Base-by-base conservation (phyloP, 805 yeast species). In the Candida ulmi region DNA sequence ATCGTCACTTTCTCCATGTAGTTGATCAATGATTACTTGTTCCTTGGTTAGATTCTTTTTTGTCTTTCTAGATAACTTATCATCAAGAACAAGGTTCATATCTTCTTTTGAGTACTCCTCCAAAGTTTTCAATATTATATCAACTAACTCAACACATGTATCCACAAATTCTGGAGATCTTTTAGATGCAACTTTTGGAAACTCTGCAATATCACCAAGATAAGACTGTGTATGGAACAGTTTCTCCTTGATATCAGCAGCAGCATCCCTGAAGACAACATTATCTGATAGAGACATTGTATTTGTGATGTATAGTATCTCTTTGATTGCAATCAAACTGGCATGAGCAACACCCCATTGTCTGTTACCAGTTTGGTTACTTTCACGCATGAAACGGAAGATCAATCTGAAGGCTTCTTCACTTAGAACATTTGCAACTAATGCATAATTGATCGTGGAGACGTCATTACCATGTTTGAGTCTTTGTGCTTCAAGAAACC, bases 401-500 rank as follows among this genome's bases (percentile, higher is more conserved):
- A 83, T 64, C 19, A 82, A 62, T 24, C 76, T 66, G 40, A 84
- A 75, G 34, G 78, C 70, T 17, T 76, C 75, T 39, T 80, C 84
- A 38, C 80, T 72, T 24, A 88, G 60, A 0, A 77, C 80, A 11
- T 72, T 69, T 5, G 76, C 76, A 12, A 78, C 65, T 4, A 74
- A 64, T 1, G 71, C 73, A 49, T 62, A 67, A 30, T 65, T 65
- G 4, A 60, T 55, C 8, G 57, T 60, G 24, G 52, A 39, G 19
- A 37, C 32, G 18, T 58, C 43, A 17, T 50, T 32, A 18, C 46
- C 45, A 30, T 63, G 55, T 43, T 65, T 51, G 7, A 52, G 60
- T 17, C 83, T 63, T 49, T 83, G 87, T 43, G 77, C 87, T 26
- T 72, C 71, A 35, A 88, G 63, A 49, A 88, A 81, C 96, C 97